phyloP scores from a whole-genome alignment of 495 filamentous ascomycete species.

The Penicillium steckii region DNA sequence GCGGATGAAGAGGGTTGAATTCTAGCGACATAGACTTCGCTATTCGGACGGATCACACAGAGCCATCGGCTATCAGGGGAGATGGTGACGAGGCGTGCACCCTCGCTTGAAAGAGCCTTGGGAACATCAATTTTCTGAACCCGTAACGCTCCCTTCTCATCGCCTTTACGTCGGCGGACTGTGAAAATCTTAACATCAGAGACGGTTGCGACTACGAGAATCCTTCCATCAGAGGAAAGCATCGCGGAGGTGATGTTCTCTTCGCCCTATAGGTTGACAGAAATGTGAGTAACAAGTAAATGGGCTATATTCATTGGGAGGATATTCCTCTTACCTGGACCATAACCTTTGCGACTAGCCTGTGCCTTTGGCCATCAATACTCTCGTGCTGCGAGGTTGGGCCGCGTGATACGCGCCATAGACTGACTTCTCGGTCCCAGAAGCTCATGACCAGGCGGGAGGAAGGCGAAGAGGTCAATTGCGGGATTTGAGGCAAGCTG shows the following conservation, averaged over 20 bases:
- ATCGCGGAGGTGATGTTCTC: constrained; percentile 82
- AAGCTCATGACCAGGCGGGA: constrained; percentile 79
- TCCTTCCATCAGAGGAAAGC: constrained; percentile 67
- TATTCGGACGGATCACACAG: constrained; percentile 50
- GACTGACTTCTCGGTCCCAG: constrained; percentile 85
- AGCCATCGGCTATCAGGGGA: constrained; percentile 57
- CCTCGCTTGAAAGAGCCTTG: constrained; percentile 43
- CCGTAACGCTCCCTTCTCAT: constrained; percentile 54
- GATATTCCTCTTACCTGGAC: constrained; percentile 47
- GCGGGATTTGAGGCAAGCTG: constrained; percentile 72
- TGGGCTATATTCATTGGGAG: background rate
- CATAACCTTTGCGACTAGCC: constrained; percentile 68
- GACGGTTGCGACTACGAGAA: constrained; percentile 75
- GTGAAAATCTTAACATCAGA: constrained; percentile 77
- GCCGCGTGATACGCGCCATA: constrained; percentile 67
- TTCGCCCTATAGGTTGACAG: constrained; percentile 55
- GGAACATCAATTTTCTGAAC: constrained; percentile 68
- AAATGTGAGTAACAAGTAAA: background rate
- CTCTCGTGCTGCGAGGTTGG: constrained; percentile 42
- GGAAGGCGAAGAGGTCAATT: constrained; percentile 65
- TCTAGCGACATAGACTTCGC: constrained; percentile 46
- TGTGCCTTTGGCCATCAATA: constrained; percentile 45
- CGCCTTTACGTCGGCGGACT: constrained; percentile 40
- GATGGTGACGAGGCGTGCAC: constrained; percentile 63
- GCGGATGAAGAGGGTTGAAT: constrained; percentile 34